Base-by-base conservation (phyloP, 495 filamentous ascomycete species). In the Beverwykella pulmonaria region DNA sequence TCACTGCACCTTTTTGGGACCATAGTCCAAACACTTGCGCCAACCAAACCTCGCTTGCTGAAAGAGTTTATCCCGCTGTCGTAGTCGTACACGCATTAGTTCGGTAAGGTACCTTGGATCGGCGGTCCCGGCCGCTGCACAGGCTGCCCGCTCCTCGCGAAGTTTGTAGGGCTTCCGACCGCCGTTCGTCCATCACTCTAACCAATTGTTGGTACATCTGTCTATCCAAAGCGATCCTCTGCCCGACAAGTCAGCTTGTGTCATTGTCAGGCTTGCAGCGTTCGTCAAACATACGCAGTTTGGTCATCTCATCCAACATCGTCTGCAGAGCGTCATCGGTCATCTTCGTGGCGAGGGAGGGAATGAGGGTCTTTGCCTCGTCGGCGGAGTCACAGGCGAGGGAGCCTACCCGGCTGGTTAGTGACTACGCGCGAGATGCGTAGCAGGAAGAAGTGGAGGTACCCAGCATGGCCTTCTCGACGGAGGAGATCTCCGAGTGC, bases 361-460 rank as follows among this genome's bases (percentile, higher is more conserved):
- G 94, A 60, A 98, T 96, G 49, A 98, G 82, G 9, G 91, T 96
- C 81, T 97, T 96, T 69, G 94, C 95, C 81, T 98, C 94, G 70
- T 98, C 95, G 46, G 90, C 88, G 23, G 84, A 88, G 69, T 96
- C 92, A 73, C 92, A 96, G 78, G 92, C 96, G 23, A 98, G 82
- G 60, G 91, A 92, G 6, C 91, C 93, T 95, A 53, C 26, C 19
- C n/a, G 48, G 12, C 6, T 0, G 22, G 34, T 62, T 17, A 64
- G 52, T 25, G 20, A 5, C 0, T 14, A 25, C 4, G 46, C 39
- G 25, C 19, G 17, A 8, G n/a, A 19, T 30, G 52, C 26, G 36
- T 1, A 44, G 56, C 60, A 64, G 59, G 25, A 49, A 63, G 3
- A 44, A 50, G 56, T 63, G 53, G 23, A 52, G 63, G 47, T 79